Conservation (phyloP, 129 eudicot genomes). For the Tanacetum coccineum region DNA sequence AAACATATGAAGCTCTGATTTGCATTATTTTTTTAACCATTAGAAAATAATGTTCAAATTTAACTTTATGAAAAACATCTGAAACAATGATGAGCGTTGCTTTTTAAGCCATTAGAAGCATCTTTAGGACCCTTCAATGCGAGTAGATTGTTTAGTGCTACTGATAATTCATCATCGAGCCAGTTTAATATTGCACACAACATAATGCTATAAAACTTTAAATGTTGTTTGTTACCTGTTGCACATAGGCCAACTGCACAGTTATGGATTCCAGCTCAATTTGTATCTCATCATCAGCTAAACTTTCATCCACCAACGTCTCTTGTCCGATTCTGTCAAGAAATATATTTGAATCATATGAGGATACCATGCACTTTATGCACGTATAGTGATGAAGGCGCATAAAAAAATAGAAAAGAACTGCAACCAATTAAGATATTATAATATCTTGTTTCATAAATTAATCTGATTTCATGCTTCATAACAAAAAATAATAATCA, state of each 20-base stretch:
- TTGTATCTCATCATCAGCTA: slow-evolving; percentile 73
- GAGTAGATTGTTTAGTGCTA: slow-evolving; percentile 69
- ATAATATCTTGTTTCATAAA: too few relatives aligned
- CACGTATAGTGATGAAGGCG: slow-evolving; percentile 5
- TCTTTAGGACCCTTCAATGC: too few relatives aligned
- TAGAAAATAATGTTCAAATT: too few relatives aligned
- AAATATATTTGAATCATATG: slow-evolving; percentile 15
- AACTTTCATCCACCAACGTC: slow-evolving; percentile 76
- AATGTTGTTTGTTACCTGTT: slow-evolving; percentile 51
- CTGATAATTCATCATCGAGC: slow-evolving; percentile 62
- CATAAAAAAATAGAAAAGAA: too few relatives aligned
- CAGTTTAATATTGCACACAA: background rate
- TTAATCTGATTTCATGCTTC: too few relatives aligned
- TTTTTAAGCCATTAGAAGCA: slow-evolving; percentile 70
- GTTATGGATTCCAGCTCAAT: slow-evolving; percentile 60
- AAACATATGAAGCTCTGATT: too few relatives aligned
- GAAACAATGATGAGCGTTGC: too few relatives aligned
- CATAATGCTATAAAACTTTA: too few relatives aligned
- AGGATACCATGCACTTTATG: slow-evolving; percentile 12
- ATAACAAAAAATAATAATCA: too few relatives aligned
- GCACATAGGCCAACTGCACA: slow-evolving; percentile 87
- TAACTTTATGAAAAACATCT: too few relatives aligned
- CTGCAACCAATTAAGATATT: too few relatives aligned
- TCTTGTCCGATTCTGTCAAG: slow-evolving; percentile 83
- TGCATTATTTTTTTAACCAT: too few relatives aligned